Evolutionary conservation across 495 filamentous ascomycete species (phyloP).

Genomic region (Neurospora sp.): DNA sequence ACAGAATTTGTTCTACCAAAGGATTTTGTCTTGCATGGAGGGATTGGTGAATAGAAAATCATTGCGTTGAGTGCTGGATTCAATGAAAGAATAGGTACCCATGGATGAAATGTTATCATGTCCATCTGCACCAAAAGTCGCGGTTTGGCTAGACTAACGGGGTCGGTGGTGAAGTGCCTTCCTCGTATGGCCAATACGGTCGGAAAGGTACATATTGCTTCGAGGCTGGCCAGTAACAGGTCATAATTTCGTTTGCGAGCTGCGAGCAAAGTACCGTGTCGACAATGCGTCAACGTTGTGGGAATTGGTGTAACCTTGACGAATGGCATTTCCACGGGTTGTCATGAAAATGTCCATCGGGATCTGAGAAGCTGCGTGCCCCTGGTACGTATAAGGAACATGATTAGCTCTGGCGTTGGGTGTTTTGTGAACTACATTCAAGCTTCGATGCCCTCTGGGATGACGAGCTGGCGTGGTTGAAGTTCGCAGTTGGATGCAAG

Average conservation of each 20-base stretch:
- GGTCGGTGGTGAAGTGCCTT: neutral
- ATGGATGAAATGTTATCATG: neutral
- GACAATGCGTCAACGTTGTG: neutral
- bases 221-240: neutral
- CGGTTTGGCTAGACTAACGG: neutral
- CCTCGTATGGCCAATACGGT: neutral
- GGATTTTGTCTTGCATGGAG: neutral
- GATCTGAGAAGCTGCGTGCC: neutral
- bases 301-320: neutral
- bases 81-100: neutral
- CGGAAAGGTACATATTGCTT: neutral
- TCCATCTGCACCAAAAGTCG: neutral
- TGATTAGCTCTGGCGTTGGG: neutral
- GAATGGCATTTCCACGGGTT: neutral
- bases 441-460: neutral
- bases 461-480: neutral
- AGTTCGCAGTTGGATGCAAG: neutral
- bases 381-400: neutral
- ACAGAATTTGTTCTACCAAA: neutral
- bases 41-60: neutral
- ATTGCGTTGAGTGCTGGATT: neutral
- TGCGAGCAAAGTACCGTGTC: neutral
- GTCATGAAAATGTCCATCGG: neutral
- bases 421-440: neutral
- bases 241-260: neutral